Percentiles rank a stretch among this genome's conserved stretches.
Conservation (phyloP, 2,329 filamentous ascomycete genomes). For the Fusarium circinatum region DNA sequence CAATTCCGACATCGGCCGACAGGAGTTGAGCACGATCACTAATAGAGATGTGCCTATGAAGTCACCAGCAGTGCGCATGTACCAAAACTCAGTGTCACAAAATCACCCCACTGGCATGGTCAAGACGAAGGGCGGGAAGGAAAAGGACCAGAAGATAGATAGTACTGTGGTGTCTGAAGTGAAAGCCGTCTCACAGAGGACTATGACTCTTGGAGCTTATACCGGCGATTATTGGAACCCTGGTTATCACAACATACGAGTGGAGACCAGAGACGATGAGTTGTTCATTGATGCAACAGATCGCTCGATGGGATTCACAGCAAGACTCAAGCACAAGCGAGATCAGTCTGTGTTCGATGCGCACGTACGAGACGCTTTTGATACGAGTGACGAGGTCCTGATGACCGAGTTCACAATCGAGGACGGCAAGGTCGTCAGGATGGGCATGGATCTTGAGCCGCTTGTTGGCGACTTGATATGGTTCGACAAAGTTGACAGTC, state of each 20-base stretch:
- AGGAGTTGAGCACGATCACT: not conserved
- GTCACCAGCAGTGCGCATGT: rapidly evolving
- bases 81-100: not conserved
- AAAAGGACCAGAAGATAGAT: not conserved
- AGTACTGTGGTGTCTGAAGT: no score
- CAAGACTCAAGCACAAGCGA: constrained; percentile 29
- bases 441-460: constrained; percentile 38
- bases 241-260: constrained; percentile 40
- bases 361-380: constrained; percentile 27
- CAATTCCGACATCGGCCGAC: not conserved
- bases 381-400: constrained; percentile 20
- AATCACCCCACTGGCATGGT: rapidly evolving
- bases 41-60: rapidly evolving
- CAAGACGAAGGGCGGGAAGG: rapidly evolving
- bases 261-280: constrained; percentile 26
- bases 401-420: constrained; percentile 33
- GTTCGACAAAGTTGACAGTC: constrained; percentile 18
- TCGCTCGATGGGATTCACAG: constrained; percentile 43
- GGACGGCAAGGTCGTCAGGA: not conserved
- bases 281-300: constrained; percentile 44
- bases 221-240: constrained; percentile 40
- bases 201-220: constrained; percentile 24
- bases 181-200: not conserved
- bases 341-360: constrained; percentile 35
- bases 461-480: constrained; percentile 31